Evolutionary conservation across 1,284 basidiomycete genomes (phyloP).

Genomic region (Cystobasidium slooffiae): DNA sequence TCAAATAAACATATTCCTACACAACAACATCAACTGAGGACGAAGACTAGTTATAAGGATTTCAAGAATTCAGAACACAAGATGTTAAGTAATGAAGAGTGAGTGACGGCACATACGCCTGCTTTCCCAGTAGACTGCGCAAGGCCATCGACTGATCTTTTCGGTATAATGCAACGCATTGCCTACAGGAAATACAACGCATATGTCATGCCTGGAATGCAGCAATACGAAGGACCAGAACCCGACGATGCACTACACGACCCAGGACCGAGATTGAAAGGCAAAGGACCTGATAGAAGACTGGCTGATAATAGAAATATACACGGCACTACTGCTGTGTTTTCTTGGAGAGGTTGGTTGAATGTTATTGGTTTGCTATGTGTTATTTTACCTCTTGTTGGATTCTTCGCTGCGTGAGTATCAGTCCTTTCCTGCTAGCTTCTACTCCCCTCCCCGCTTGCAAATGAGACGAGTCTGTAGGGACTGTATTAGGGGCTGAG

Average conservation of each 20-base stretch:
- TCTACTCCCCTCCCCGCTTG: background rate
- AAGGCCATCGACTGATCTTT: too few species aligned
- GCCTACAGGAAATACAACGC: conserved; percentile 43
- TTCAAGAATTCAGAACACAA: conserved; percentile 33
- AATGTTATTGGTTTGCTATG: conserved; percentile 49
- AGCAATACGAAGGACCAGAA: conserved; percentile 39
- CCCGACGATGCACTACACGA: conserved; percentile 40
- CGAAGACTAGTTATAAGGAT: conserved; percentile 37
- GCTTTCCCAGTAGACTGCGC: too few species aligned
- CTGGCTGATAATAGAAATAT: conserved; percentile 20
- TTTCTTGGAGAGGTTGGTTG: conserved; percentile 42
- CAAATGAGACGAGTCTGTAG: too few species aligned
- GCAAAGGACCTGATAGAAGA: conserved; percentile 34
- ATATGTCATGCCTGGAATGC: conserved; percentile 29
- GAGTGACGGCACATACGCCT: too few species aligned
- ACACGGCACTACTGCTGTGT: conserved; percentile 7
- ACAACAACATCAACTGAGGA: background rate
- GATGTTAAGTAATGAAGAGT: conserved; percentile 37
- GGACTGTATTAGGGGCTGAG: too few species aligned
- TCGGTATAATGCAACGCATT: too few species aligned
- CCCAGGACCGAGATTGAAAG: conserved; percentile 40
- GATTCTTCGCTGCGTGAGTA: conserved; percentile 47
- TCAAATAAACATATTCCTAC: conserved; percentile 24
- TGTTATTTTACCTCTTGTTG: conserved; percentile 50
- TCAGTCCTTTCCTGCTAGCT: background rate